Conservation (phyloP, 169 alveolate genomes). For the Blepharisma undulans region DNA sequence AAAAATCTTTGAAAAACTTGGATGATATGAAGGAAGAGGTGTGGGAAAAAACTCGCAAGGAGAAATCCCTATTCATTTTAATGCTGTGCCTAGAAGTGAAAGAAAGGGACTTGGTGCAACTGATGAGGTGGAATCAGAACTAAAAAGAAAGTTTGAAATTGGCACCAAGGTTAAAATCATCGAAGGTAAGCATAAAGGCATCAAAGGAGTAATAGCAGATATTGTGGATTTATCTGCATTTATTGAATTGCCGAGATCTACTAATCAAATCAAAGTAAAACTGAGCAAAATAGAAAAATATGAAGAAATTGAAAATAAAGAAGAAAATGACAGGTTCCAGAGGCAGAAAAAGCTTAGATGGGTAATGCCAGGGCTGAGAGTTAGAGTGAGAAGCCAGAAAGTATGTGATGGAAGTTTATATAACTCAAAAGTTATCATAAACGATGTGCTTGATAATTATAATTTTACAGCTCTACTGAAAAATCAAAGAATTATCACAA, state of each 20-base stretch:
- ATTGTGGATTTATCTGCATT: not conserved
- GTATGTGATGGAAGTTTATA: conserved; percentile 24
- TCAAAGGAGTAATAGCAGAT: conserved; percentile 29
- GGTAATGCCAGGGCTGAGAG: conserved; percentile 42
- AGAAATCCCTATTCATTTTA: conserved; percentile 32
- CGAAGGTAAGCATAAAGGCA: conserved; percentile 41
- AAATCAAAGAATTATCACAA: not conserved
- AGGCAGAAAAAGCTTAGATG: conserved; percentile 32
- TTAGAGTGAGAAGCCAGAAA: conserved; percentile 40
- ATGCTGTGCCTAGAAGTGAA: conserved; percentile 28
- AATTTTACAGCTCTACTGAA: conserved; percentile 19
- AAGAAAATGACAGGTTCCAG: not conserved
- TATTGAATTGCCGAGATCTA: conserved; percentile 14
- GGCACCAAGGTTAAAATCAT: conserved; percentile 32
- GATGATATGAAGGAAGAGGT: conserved; percentile 42
- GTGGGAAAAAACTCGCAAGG: conserved; percentile 33
- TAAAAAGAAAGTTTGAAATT: conserved; percentile 17
- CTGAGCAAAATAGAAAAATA: not conserved
- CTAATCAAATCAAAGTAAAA: not conserved
- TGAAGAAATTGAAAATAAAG: not conserved
- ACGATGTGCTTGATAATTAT: conserved; percentile 39
- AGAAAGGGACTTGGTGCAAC: conserved; percentile 44
- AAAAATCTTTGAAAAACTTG: conserved; percentile 23
- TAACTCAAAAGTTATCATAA: conserved; percentile 36
- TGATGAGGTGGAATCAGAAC: not conserved